A percentile compares a stretch with the other conserved stretches of the same genome.
phyloP scores from a whole-genome alignment of 306 rosid genomes.

The Cucurbita maxima region DNA sequence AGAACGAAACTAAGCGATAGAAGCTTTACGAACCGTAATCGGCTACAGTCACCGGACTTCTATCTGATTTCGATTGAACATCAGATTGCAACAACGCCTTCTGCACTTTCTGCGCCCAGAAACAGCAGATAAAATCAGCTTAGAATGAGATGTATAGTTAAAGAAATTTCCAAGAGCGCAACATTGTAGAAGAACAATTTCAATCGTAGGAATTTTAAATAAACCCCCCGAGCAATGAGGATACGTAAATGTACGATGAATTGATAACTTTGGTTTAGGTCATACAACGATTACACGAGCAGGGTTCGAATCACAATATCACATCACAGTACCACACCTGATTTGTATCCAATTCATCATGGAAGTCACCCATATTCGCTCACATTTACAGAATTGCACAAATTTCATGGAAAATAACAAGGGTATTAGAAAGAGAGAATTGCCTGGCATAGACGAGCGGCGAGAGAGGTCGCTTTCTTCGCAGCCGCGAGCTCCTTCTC shows the following conservation, averaged over 20 bases:
- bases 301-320: not conserved
- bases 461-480: constrained; percentile 73
- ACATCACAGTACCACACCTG: too few relatives aligned
- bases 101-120: constrained; percentile 65
- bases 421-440: not conserved
- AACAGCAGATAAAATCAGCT: constrained; percentile 6
- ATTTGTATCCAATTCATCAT: not conserved
- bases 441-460: constrained; percentile 87
- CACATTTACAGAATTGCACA: not conserved
- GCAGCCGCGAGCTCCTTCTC: constrained; percentile 86
- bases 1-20: not conserved
- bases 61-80: constrained; percentile 81
- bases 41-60: constrained; percentile 92
- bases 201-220: not conserved
- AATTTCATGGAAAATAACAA: not conserved
- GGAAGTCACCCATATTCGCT: not conserved
- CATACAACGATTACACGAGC: not conserved
- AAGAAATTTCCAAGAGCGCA: not conserved
- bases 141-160: not conserved
- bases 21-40: constrained; percentile 54
- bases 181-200: not conserved
- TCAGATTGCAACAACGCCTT: constrained; percentile 70
- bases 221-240: not conserved
- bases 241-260: not conserved
- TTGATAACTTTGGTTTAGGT: not conserved